These are phyloP conservation scores for Kwoniella mangroviensis DNA, from an alignment of 768 basidiomycete species.

Conservation along the genomic window DNA sequence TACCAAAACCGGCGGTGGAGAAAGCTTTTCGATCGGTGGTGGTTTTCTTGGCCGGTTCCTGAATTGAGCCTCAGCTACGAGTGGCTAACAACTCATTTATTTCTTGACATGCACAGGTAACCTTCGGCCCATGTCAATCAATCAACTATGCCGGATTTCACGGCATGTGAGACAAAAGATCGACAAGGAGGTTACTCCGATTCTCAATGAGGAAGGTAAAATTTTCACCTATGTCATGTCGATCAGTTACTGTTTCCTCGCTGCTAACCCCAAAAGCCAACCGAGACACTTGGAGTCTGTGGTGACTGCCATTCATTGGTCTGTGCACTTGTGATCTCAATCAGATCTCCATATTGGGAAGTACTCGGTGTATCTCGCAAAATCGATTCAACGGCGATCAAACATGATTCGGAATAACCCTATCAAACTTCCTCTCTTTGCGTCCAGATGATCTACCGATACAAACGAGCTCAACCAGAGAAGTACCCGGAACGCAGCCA, in stretches of 20 bases:
- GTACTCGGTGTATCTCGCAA: not conserved
- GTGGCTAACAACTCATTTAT: not conserved
- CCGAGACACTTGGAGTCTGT: no score
- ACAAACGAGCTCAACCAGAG: no score
- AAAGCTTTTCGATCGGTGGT: not conserved
- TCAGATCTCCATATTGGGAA: not conserved
- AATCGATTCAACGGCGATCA: conserved; percentile 5
- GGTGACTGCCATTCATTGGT: no score
- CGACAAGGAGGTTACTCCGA: conserved; percentile 13
- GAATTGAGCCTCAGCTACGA: conserved; percentile 2
- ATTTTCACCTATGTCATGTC: not conserved
- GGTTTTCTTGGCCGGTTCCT: conserved; percentile 3
- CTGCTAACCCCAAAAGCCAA: not conserved
- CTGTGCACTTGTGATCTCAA: no score
- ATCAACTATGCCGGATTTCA: conserved; percentile 3
- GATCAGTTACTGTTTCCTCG: not conserved
- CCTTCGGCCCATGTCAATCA: not conserved
- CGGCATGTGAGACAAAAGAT: conserved; percentile 11
- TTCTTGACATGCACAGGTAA: no score
- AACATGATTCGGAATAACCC: conserved; percentile 15
- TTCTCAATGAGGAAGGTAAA: conserved; percentile 6
- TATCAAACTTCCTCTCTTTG: not conserved
- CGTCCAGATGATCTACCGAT: no score
- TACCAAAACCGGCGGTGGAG: conserved; percentile 21
- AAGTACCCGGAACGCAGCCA: no score